Evolutionary conservation across 306 rosid species (phyloP).

Genomic region (Styphnolobium japonicum): DNA sequence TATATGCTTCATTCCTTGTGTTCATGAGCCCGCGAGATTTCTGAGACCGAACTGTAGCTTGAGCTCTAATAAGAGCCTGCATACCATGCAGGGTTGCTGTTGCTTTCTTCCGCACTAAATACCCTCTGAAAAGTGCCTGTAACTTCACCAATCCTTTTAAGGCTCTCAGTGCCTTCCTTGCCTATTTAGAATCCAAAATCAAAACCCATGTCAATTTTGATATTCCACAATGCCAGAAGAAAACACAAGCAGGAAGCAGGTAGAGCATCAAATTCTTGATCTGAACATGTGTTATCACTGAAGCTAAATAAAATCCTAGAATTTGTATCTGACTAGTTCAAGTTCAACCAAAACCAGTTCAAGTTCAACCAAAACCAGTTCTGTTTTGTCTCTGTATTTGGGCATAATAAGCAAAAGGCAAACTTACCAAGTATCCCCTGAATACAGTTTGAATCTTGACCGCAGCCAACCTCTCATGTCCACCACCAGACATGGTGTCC

Average conservation of each 20-base stretch:
- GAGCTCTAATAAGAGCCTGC: constrained; percentile 95
- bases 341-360: neutral
- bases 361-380: neutral
- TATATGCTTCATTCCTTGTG: constrained; percentile 36
- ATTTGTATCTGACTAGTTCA: neutral
- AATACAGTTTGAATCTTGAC: constrained; percentile 78
- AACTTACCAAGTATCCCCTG: constrained; percentile 72
- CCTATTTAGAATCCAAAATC: constrained; percentile 35
- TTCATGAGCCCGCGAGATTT: constrained; percentile 40
- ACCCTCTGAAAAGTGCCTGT: constrained; percentile 90
- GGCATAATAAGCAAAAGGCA: neutral
- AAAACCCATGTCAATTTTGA: neutral
- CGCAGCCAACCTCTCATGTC: constrained; percentile 65
- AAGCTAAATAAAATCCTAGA: neutral
- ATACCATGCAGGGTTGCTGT: constrained; percentile 81
- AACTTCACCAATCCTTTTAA: constrained; percentile 86
- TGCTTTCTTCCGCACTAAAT: constrained; percentile 83
- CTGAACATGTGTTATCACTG: neutral
- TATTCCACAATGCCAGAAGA: neutral
- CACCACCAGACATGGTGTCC: constrained; percentile 67
- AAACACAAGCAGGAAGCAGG: neutral
- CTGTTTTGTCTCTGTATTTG: neutral
- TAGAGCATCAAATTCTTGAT: too few relatives aligned
- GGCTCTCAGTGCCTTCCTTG: constrained; percentile 89
- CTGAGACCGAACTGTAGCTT: constrained; percentile 80